These are phyloP conservation scores for Ceratocystis ficicola DNA, from an alignment of 2,329 filamentous ascomycete species.

Conservation along the genomic window DNA sequence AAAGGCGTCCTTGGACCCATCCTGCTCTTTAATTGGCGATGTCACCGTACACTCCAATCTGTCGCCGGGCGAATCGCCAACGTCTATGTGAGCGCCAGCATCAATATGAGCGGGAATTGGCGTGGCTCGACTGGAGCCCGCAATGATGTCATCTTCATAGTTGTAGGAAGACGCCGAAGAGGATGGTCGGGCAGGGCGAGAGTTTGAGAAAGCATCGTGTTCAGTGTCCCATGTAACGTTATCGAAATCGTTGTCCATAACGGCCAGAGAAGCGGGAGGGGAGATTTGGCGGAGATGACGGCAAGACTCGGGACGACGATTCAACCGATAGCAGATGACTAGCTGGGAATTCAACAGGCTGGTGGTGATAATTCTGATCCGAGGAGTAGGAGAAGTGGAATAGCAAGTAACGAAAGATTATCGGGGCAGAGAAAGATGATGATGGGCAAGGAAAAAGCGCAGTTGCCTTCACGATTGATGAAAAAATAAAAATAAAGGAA, in stretches of 20 bases:
- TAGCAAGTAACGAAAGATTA: not conserved
- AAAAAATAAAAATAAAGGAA: not conserved
- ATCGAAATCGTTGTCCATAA: slow-evolving; percentile 61
- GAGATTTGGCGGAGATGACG: not conserved
- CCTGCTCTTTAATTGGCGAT: slow-evolving; percentile 83
- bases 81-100: slow-evolving; percentile 18
- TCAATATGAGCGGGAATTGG: slow-evolving; percentile 1
- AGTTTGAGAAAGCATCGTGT: slow-evolving; percentile 31
- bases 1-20: slow-evolving; percentile 92
- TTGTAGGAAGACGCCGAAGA: slow-evolving; percentile 17
- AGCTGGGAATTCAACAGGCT: too few relatives aligned
- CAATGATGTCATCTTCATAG: slow-evolving; percentile 15
- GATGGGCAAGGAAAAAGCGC: not conserved
- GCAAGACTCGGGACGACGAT: not conserved
- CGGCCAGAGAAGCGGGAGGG: slow-evolving; percentile 22
- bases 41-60: slow-evolving; percentile 72
- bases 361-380: too few relatives aligned
- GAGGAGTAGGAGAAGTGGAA: not conserved
- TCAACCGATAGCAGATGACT: too few relatives aligned
- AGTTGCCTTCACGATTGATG: not conserved
- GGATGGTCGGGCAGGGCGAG: slow-evolving; percentile 5
- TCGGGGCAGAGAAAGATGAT: not conserved
- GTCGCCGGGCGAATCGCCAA: slow-evolving; percentile 29
- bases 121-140: slow-evolving; percentile 12
- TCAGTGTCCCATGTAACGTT: slow-evolving; percentile 67